Percentiles rank a stretch among this genome's conserved stretches.
Conservation (phyloP, 306 rosid genomes). For the Corylus americana region DNA sequence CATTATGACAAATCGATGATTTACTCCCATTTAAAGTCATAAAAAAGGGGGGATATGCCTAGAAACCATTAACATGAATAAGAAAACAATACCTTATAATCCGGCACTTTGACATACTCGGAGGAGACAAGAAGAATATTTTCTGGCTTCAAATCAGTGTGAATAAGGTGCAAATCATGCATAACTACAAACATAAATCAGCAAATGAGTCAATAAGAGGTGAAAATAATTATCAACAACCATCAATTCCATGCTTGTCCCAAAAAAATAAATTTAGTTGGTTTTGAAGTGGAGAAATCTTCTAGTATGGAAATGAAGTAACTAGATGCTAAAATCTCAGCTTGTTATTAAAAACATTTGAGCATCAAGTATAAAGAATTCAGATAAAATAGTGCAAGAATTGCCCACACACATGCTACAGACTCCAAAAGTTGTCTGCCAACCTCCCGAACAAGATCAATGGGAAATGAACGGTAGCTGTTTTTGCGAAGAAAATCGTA, state of each 20-base stretch:
- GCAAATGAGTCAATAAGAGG: conserved; percentile 16
- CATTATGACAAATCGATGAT: neutral
- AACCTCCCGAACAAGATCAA: conserved; percentile 92
- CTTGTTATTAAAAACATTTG: conserved; percentile 20
- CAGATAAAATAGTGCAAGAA: conserved; percentile 57
- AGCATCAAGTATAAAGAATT: conserved; percentile 29
- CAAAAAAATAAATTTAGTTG: conserved; percentile 11
- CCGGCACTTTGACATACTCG: conserved; percentile 71
- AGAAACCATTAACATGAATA: conserved; percentile 3
- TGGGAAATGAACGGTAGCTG: conserved; percentile 87
- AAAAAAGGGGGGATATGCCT: neutral
- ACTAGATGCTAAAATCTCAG: conserved; percentile 27
- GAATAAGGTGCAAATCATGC: conserved; percentile 78
- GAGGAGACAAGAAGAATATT: conserved; percentile 55
- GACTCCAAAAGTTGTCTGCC: conserved; percentile 93
- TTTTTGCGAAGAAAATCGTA: conserved; percentile 91
- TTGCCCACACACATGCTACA: conserved; percentile 93
- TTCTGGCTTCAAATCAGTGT: conserved; percentile 81
- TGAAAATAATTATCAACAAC: conserved; percentile 1
- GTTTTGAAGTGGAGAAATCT: conserved; percentile 18
- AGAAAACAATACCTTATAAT: conserved; percentile 54
- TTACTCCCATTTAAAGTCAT: neutral
- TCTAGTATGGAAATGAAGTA: conserved; percentile 11
- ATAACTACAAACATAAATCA: conserved; percentile 56
- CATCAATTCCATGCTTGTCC: conserved; percentile 15